Percentiles rank a stretch among this genome's conserved stretches.
These are phyloP conservation scores for Leucocoprinus sp. DNA, from an alignment of 768 basidiomycete genomes.

Conservation along the genomic window DNA sequence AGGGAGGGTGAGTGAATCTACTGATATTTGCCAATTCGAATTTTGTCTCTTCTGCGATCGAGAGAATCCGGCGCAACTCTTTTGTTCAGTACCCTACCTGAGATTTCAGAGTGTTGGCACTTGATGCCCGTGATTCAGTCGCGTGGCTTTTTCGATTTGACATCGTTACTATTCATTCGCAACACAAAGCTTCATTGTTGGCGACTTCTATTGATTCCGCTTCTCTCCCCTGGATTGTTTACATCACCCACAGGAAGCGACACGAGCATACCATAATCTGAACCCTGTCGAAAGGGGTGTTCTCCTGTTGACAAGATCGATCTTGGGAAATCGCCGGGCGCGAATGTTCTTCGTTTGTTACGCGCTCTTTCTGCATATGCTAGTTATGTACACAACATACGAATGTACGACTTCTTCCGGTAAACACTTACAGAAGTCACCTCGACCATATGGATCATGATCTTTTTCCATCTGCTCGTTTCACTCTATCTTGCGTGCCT, in stretches of 20 bases:
- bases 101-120: neutral
- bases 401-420: conserved; percentile 55
- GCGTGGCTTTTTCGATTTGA: neutral
- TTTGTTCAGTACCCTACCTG: neutral
- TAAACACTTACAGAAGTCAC: conserved; percentile 42
- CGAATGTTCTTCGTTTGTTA: conserved; percentile 86
- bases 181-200: neutral
- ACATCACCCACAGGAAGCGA: conserved; percentile 63
- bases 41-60: neutral
- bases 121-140: neutral
- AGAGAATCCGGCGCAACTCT: neutral
- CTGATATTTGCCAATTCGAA: neutral
- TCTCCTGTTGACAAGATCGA: conserved; percentile 73
- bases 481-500: neutral
- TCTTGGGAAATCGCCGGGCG: conserved; percentile 86
- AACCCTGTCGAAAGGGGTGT: conserved; percentile 89
- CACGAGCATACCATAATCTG: conserved; percentile 84
- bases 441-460: conserved; percentile 33
- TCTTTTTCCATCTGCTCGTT: neutral
- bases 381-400: conserved; percentile 74
- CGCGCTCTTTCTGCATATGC: conserved; percentile 68
- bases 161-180: neutral
- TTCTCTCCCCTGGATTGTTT: neutral
- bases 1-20: conserved; percentile 61
- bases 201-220: neutral